These are phyloP conservation scores for Anastatica hierochuntica DNA, from an alignment of 345 rosid genomes.

Conservation along the genomic window DNA sequence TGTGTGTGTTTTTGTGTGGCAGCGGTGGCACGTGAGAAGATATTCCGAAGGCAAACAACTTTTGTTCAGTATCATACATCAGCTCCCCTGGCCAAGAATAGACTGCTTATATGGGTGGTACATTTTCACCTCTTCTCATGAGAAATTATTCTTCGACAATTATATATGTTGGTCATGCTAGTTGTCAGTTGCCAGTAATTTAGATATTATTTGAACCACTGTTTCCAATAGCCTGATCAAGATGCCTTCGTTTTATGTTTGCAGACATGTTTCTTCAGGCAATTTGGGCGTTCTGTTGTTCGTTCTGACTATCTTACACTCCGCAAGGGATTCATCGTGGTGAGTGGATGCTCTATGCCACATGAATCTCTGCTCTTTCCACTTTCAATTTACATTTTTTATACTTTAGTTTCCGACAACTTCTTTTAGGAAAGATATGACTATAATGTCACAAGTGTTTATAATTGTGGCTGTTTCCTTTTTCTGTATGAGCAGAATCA, in stretches of 20 bases:
- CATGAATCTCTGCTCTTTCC: slow-evolving; percentile 11
- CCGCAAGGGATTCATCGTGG: slow-evolving; percentile 78
- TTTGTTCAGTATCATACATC: slow-evolving; percentile 62
- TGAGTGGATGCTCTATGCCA: slow-evolving; percentile 27
- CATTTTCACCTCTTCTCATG: background rate
- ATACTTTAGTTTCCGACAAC: background rate
- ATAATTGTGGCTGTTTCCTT: background rate
- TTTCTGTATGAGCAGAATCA: slow-evolving; percentile 58
- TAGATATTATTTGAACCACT: background rate
- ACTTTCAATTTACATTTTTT: background rate
- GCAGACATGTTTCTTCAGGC: slow-evolving; percentile 90
- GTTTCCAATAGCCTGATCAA: background rate
- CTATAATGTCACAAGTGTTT: background rate
- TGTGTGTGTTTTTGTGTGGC: slow-evolving; percentile 25
- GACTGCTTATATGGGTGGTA: slow-evolving; percentile 80
- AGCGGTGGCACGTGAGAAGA: slow-evolving; percentile 44
- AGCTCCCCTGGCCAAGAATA: slow-evolving; percentile 45
- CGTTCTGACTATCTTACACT: slow-evolving; percentile 83
- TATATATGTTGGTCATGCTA: too few relatives aligned
- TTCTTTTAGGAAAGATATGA: background rate
- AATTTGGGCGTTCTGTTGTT: slow-evolving; percentile 81
- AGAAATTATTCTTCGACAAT: too few relatives aligned
- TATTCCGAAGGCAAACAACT: slow-evolving; percentile 62
- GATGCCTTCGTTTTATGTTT: slow-evolving; percentile 9
- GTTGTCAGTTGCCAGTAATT: too few relatives aligned